Conservation (phyloP, 805 yeast species). For the Wickerhamomyces bisporus region DNA sequence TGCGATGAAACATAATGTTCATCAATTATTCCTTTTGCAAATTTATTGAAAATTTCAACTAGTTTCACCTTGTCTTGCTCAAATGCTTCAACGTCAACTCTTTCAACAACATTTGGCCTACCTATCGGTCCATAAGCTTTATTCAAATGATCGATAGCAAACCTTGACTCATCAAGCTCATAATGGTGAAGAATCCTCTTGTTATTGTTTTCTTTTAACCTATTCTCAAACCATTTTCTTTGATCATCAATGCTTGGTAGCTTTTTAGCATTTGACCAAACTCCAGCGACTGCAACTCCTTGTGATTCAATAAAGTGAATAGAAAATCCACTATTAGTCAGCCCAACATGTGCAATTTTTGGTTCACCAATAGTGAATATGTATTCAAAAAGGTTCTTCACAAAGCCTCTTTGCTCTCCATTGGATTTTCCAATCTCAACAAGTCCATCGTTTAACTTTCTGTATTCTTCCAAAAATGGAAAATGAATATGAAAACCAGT, state of each 20-base stretch:
- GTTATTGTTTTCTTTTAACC: background rate
- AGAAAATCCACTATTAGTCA: constrained; percentile 3
- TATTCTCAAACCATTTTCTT: constrained; percentile 1
- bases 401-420: constrained; percentile 15
- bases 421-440: constrained; percentile 12
- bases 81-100: too few species aligned
- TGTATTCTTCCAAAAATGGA: constrained; percentile 27
- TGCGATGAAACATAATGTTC: too few species aligned
- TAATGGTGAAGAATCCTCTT: too few species aligned
- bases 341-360: constrained; percentile 32
- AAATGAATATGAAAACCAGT: constrained; percentile 38
- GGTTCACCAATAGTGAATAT: constrained; percentile 34
- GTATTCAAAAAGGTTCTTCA: constrained; percentile 30
- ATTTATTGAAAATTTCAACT: too few species aligned
- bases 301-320: constrained; percentile 3
- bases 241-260: constrained; percentile 3
- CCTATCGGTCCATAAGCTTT: too few species aligned
- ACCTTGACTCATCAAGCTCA: too few species aligned
- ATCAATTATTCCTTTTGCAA: too few species aligned
- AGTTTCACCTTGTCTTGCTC: too few species aligned
- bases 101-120: too few species aligned
- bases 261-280: constrained; percentile 4
- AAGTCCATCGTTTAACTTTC: constrained; percentile 12
- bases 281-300: constrained; percentile 6
- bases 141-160: too few species aligned